These are phyloP conservation scores for Dictyostelium discoideum DNA, from an alignment of 78 protist genomes.

Conservation along the genomic window DNA sequence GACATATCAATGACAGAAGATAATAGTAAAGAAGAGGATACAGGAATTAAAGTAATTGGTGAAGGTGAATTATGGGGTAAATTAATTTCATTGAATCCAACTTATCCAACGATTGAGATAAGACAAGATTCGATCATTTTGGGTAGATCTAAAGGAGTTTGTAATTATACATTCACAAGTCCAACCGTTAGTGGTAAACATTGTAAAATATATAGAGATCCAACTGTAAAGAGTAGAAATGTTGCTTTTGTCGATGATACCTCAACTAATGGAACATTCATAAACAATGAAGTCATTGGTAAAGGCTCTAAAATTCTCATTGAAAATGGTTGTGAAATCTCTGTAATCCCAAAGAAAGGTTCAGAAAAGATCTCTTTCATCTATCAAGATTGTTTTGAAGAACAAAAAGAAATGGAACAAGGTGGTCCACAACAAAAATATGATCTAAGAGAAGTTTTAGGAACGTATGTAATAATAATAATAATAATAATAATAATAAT, in stretches of 20 bases:
- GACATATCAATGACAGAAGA: not conserved
- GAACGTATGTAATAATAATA: slow-evolving; percentile 13
- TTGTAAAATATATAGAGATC: slow-evolving; percentile 60
- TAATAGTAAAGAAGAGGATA: not conserved
- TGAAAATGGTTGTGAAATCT: slow-evolving; percentile 64
- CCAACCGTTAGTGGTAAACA: slow-evolving; percentile 66
- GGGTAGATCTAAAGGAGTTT: slow-evolving; percentile 26
- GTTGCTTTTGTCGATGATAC: slow-evolving; percentile 66
- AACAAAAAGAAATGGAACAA: slow-evolving; percentile 68
- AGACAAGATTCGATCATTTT: slow-evolving; percentile 35
- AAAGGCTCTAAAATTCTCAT: slow-evolving; percentile 65
- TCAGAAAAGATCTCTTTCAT: slow-evolving; percentile 52
- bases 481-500: too few species aligned
- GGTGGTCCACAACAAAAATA: slow-evolving; percentile 82
- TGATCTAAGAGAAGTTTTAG: slow-evolving; percentile 62
- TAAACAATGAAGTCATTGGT: slow-evolving; percentile 67
- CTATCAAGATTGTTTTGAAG: slow-evolving; percentile 73
- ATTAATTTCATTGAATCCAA: slow-evolving; percentile 59
- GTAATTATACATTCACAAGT: slow-evolving; percentile 8
- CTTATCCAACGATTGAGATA: slow-evolving; percentile 41
- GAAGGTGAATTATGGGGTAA: slow-evolving; percentile 59
- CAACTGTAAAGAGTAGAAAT: slow-evolving; percentile 19
- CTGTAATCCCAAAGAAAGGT: slow-evolving; percentile 58
- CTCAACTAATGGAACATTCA: slow-evolving; percentile 71
- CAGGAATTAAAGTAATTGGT: slow-evolving; percentile 38